A percentile compares a stretch with the other conserved stretches of the same genome.
Conservation (phyloP, 305 asterid species). For the Fraxinus dipetala region DNA sequence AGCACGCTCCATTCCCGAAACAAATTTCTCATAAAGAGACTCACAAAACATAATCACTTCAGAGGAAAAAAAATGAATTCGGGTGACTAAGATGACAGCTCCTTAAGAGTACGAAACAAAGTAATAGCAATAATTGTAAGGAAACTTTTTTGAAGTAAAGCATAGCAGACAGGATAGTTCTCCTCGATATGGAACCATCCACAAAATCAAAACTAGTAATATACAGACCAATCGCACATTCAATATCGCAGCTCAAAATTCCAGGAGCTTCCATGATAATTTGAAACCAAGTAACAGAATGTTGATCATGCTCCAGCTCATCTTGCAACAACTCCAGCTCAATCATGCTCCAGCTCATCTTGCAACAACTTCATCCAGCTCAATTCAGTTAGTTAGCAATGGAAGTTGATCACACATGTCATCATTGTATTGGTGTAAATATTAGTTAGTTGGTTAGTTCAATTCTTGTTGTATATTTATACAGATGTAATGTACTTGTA, state of each 20-base stretch:
- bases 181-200: slow-evolving; percentile 1
- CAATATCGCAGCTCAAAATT: not conserved
- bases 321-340: too few species aligned
- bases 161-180: not conserved
- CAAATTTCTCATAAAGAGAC: not conserved
- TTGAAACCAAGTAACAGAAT: not conserved
- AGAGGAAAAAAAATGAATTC: not conserved
- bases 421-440: not conserved
- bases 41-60: not conserved
- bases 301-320: not conserved
- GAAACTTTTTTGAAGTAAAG: not conserved
- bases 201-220: slow-evolving; percentile 11
- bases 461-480: not conserved
- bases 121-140: not conserved
- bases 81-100: not conserved
- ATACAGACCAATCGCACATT: not conserved
- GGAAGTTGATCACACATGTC: not conserved
- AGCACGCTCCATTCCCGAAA: not conserved
- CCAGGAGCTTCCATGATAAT: not conserved
- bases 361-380: not conserved
- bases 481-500: not conserved
- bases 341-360: too few species aligned
- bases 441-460: not conserved
- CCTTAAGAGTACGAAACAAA: not conserved
- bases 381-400: not conserved